These are phyloP conservation scores for Acer campestre DNA, from an alignment of 345 rosid genomes.

Conservation along the genomic window DNA sequence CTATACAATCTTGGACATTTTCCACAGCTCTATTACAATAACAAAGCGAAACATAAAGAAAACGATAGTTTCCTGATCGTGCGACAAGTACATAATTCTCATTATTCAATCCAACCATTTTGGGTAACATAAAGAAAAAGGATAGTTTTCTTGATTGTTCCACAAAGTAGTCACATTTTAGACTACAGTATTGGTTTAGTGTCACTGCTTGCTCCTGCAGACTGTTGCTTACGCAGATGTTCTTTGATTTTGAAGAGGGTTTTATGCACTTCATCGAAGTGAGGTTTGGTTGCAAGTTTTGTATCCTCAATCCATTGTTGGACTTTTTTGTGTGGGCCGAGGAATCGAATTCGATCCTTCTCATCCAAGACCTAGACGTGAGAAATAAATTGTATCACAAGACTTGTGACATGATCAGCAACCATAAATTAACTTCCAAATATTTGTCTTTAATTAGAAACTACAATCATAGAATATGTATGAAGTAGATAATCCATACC, in stretches of 20 bases:
- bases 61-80: neutral
- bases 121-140: neutral
- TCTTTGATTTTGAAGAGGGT: constrained; percentile 49
- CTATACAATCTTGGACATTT: too few species aligned
- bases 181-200: constrained; percentile 32
- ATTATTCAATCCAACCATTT: neutral
- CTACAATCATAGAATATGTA: neutral
- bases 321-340: constrained; percentile 68
- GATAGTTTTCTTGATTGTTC: neutral
- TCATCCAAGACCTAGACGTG: constrained; percentile 64
- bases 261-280: constrained; percentile 76
- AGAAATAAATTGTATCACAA: constrained; percentile 8
- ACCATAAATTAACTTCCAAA: neutral
- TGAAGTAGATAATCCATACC: constrained; percentile 36
- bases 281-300: constrained; percentile 62
- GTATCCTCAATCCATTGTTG: constrained; percentile 76
- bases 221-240: constrained; percentile 32
- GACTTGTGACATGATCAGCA: neutral
- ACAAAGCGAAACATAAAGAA: neutral
- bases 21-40: too few species aligned
- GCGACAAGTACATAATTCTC: neutral
- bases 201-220: constrained; percentile 18
- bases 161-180: constrained; percentile 38
- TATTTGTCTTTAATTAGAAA: neutral
- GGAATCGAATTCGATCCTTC: constrained; percentile 50